These are phyloP conservation scores for Trypethelium eluteriae DNA, from an alignment of 495 filamentous ascomycete genomes.

Conservation along the genomic window DNA sequence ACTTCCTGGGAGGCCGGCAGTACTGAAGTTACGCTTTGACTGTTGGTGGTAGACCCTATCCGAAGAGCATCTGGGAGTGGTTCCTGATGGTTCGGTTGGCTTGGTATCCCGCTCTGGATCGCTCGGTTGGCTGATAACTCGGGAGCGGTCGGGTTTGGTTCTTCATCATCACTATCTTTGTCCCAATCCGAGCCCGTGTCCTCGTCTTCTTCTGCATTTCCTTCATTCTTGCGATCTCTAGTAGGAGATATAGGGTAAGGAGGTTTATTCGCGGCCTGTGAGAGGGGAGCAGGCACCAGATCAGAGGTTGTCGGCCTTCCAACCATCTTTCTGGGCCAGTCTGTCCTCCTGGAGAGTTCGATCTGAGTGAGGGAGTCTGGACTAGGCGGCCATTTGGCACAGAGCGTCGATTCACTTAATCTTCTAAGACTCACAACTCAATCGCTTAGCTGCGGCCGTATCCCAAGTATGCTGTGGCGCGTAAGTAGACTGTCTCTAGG, in stretches of 20 bases:
- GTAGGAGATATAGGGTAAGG: slow-evolving; percentile 29
- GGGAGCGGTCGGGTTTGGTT: neutral
- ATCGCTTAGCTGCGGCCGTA: neutral
- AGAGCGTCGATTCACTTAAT: neutral
- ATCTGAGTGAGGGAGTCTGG: neutral
- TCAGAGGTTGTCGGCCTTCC: slow-evolving; percentile 15
- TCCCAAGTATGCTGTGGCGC: neutral
- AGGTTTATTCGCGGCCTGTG: slow-evolving; percentile 27
- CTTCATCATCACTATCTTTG: slow-evolving; percentile 13
- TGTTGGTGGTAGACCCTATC: neutral
- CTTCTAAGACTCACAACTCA: too few relatives aligned
- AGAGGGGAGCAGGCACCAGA: slow-evolving; percentile 27
- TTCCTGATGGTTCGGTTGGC: neutral
- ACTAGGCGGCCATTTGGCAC: neutral
- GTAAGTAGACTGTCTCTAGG: neutral
- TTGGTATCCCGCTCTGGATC: neutral
- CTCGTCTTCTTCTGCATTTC: neutral
- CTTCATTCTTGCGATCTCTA: neutral
- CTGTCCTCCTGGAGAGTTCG: neutral
- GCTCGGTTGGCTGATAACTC: neutral
- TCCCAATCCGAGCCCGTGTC: slow-evolving; percentile 10
- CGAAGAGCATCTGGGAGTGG: slow-evolving; percentile 9
- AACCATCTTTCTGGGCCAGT: slow-evolving; percentile 7
- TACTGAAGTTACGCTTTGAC: neutral
- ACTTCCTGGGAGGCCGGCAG: neutral